Evolutionary conservation across 148 eudicot species (phyloP), one percentile per base, ranked within the genome.

Genomic region (Camellia lanceoleosa): DNA sequence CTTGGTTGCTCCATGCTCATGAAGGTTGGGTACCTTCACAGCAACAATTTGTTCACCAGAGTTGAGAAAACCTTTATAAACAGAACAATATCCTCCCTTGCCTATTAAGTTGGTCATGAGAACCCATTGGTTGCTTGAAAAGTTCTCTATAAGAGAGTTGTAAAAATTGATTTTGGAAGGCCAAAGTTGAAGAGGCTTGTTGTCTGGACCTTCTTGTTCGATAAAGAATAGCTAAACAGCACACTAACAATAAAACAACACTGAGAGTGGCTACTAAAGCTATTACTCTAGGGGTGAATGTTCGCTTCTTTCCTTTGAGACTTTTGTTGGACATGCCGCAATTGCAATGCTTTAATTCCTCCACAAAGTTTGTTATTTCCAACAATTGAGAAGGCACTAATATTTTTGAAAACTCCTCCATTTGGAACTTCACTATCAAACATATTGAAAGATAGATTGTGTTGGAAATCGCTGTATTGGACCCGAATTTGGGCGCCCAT

Each of bases 361-460:
- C 86, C 80, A 54, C 86, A 83, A 1, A 83, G 86, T 19, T 71
- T 66, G 5, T 7, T 18, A 23, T 84, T 84, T 14, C 71, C 74
- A 1, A 38, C 23, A 7, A n/a, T n/a, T n/a, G n/a, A n/a, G n/a
- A n/a, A n/a, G n/a, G n/a, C n/a, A n/a, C n/a, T n/a, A n/a, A n/a
- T n/a, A n/a, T n/a, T n/a, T n/a, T n/a, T n/a, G n/a, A n/a, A n/a
- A n/a, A n/a, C n/a, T n/a, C n/a, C n/a, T n/a, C n/a, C n/a, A n/a
- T n/a, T n/a, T n/a, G n/a, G n/a, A n/a, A n/a, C n/a, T n/a, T n/a
- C n/a, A n/a, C n/a, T n/a, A n/a, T n/a, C n/a, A n/a, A n/a, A n/a
- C n/a, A n/a, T n/a, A n/a, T n/a, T n/a, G n/a, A n/a, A n/a, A n/a
- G n/a, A n/a, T n/a, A n/a, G n/a, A n/a, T n/a, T n/a, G n/a, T n/a